phyloP scores from a whole-genome alignment of 345 rosid genomes.

The Punica granatum region DNA sequence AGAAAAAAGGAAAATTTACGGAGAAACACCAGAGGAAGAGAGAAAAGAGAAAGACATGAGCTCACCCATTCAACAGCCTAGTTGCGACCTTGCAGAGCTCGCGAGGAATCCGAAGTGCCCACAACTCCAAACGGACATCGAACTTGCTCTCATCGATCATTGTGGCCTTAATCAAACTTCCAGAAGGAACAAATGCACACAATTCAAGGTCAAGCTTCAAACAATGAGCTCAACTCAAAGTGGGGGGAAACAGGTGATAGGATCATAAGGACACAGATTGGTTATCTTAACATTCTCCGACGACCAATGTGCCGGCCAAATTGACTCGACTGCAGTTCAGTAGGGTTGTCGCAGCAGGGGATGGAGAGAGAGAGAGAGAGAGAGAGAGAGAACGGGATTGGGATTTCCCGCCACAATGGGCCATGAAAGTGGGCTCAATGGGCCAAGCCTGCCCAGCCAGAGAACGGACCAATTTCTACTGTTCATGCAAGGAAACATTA shows the following conservation, averaged over 20 bases:
- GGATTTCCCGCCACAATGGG: too few relatives aligned
- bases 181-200: too few relatives aligned
- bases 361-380: too few relatives aligned
- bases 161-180: too few relatives aligned
- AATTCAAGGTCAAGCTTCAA: not conserved
- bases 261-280: not conserved
- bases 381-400: too few relatives aligned
- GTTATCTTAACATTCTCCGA: too few relatives aligned
- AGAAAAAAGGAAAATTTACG: not conserved
- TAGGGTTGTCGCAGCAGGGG: not conserved
- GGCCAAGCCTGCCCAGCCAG: too few relatives aligned
- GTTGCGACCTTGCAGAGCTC: conserved; percentile 59
- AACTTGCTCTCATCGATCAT: conserved; percentile 76
- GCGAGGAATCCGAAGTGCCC: conserved; percentile 85
- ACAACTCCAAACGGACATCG: conserved; percentile 52
- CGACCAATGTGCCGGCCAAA: not conserved
- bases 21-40: not conserved
- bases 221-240: not conserved
- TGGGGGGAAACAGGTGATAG: not conserved
- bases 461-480: too few relatives aligned
- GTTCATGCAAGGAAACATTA: too few relatives aligned
- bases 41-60: not conserved
- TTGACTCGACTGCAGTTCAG: not conserved
- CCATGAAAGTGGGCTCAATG: too few relatives aligned
- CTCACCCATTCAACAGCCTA: conserved; percentile 68